Base-by-base conservation (phyloP, 2,329 filamentous ascomycete species). In the Penicillium palitans region DNA sequence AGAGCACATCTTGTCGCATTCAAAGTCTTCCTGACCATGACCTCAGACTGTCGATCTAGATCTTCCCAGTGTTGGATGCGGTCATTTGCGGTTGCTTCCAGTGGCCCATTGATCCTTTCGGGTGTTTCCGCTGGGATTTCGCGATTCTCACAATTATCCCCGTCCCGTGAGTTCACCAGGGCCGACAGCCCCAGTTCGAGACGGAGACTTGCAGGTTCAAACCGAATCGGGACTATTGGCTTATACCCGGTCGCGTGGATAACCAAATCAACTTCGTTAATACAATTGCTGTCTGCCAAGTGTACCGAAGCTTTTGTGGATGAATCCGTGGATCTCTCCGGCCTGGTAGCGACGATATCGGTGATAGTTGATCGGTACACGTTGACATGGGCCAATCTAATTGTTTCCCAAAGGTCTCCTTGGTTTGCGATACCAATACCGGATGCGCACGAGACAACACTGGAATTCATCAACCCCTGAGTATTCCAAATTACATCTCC, bases 351-450 rank as follows among this genome's bases (percentile, higher is more conserved):
- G 4, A 44, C 33, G 4, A 65, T 61, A 1, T 17, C n/a, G 1
- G 41, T 27, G 21, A 70, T 64, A 3, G 39, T 41, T 2, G 67
- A 66, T 29, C 68, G 63, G 44, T 70, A 48, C 4, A 68, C 50
- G 15, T 65, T 60, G 21, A 70, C 62, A 51, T 70, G 61, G 0
- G 62, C 33, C 0, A 47, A 56, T 21, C 56, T 57, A 25, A 69
- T 64, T 0, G 62, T 61, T 17, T 70, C 63, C 66, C 66, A 70
- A 4, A 69, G 48, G 19, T 69, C 59, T 2, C 31, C 51, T 19
- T 70, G 67, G 42, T 70, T 70, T 10, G 66, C 65, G 19, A 70
- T 69, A 0, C 67, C 67, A 21, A 66, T 59, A 10, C 60, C 50
- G 2, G 63, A 62, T 13, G 56, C 61, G 42, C 67, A 68, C 2